Conservation (phyloP, 2,329 filamentous ascomycete genomes). For the Madurella mycetomatis region DNA sequence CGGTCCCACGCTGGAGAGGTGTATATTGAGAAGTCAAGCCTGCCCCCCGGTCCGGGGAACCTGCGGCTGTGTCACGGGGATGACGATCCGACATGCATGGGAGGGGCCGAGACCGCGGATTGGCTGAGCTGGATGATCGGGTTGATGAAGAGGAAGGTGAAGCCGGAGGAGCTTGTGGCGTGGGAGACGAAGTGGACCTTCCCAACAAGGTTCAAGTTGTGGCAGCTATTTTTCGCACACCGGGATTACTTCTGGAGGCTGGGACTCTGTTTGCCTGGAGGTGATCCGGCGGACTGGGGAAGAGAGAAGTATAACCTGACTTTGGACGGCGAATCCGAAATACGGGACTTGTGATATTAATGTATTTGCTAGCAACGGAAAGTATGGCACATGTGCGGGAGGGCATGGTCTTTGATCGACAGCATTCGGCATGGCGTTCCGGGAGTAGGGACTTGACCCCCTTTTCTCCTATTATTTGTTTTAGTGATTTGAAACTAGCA, state of each 20-base stretch:
- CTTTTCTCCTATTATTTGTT: no score
- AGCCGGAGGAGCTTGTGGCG: conserved; percentile 22
- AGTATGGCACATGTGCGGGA: no score
- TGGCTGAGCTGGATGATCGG: conserved; percentile 22
- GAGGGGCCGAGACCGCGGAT: conserved; percentile 46
- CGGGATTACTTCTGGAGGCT: conserved; percentile 95
- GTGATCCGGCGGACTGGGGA: conserved; percentile 65
- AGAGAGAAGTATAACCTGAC: conserved; percentile 44
- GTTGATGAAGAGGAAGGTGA: conserved; percentile 7
- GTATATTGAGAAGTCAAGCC: conserved; percentile 67
- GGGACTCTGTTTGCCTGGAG: conserved; percentile 81
- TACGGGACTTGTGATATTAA: conserved; percentile 9
- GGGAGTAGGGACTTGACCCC: no score
- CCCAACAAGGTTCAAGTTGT: conserved; percentile 65
- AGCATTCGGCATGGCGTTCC: no score
- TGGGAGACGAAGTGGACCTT: conserved; percentile 47
- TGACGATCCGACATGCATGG: conserved; percentile 67
- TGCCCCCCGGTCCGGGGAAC: conserved; percentile 66
- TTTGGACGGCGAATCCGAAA: conserved; percentile 36
- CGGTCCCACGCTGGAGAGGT: conserved; percentile 80
- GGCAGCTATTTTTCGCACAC: conserved; percentile 90
- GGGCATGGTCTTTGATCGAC: no score
- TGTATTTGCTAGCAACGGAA: neutral
- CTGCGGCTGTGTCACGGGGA: conserved; percentile 68
- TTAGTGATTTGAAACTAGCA: no score